Evolutionary conservation across 352 stramenopile genomes (phyloP).

Genomic region (Globisporangium cederbergense): DNA sequence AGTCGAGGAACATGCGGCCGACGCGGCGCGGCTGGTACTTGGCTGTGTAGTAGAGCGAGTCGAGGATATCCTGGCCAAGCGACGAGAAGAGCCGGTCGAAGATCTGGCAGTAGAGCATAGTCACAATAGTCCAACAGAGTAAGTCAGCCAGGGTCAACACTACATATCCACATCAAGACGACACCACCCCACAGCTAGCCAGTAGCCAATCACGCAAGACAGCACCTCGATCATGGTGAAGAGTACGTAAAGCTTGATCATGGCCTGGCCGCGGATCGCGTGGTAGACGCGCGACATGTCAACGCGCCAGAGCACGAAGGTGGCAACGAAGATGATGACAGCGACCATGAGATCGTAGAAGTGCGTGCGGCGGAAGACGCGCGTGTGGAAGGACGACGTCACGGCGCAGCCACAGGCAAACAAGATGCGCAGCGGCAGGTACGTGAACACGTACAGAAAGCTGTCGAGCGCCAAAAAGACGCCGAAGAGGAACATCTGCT

Average conservation of each 20-base stretch:
- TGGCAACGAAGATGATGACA: conserved; percentile 78
- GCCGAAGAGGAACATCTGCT: conserved; percentile 91
- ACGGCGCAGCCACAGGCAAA: conserved; percentile 69
- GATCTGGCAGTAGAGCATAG: conserved; percentile 43
- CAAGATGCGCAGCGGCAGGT: conserved; percentile 92
- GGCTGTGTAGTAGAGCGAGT: conserved; percentile 91
- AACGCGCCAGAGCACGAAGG: conserved; percentile 74
- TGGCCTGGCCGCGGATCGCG: conserved; percentile 95
- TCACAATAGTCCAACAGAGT: background rate
- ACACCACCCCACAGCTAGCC: background rate
- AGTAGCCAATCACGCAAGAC: background rate
- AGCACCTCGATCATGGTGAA: conserved; percentile 95
- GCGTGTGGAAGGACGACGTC: conserved; percentile 69
- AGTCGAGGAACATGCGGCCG: conserved; percentile 74
- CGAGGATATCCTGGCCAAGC: conserved; percentile 96
- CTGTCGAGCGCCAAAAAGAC: conserved; percentile 95
- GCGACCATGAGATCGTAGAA: conserved; percentile 92
- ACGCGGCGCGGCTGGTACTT: conserved; percentile 75
- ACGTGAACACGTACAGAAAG: conserved; percentile 97
- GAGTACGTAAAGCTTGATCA: conserved; percentile 99
- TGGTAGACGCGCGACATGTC: conserved; percentile 98
- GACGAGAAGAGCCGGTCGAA: conserved; percentile 96
- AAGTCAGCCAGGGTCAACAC: background rate
- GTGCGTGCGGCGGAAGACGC: conserved; percentile 81
- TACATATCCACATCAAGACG: background rate